phyloP scores from a whole-genome alignment of 2,329 filamentous ascomycete genomes.

The Sporothrix mexicana region DNA sequence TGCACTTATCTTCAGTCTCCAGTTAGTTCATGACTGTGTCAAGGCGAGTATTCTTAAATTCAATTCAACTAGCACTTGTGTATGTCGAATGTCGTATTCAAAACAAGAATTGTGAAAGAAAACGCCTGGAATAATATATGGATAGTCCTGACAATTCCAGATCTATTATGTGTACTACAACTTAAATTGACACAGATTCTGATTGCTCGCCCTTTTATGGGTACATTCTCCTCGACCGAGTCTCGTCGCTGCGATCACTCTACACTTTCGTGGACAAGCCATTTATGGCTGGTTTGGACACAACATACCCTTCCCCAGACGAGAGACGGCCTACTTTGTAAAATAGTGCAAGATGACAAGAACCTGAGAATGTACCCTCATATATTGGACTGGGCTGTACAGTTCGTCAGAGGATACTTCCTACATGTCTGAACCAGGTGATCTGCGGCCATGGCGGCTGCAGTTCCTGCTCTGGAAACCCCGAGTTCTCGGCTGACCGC shows the following conservation, averaged over 20 bases:
- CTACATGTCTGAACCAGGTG: constrained; percentile 8
- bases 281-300: too few species aligned
- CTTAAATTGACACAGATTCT: too few species aligned
- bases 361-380: background rate
- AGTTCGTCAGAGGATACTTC: background rate
- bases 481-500: background rate
- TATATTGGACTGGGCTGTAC: too few species aligned
- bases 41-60: background rate
- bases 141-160: too few species aligned
- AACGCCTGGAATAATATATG: too few species aligned
- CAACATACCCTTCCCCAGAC: background rate
- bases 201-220: too few species aligned
- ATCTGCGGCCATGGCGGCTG: constrained; percentile 16
- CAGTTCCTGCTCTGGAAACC: background rate
- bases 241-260: too few species aligned
- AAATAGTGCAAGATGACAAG: background rate
- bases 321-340: background rate
- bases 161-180: too few species aligned
- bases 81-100: too few species aligned
- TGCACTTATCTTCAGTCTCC: background rate
- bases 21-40: background rate
- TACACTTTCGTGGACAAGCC: too few species aligned
- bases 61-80: background rate
- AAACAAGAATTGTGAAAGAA: too few species aligned
- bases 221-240: too few species aligned